A percentile compares a stretch with the other conserved stretches of the same genome.
These are phyloP conservation scores for Anisodus tanguticus DNA, from an alignment of 257 asterid species.

Conservation along the genomic window DNA sequence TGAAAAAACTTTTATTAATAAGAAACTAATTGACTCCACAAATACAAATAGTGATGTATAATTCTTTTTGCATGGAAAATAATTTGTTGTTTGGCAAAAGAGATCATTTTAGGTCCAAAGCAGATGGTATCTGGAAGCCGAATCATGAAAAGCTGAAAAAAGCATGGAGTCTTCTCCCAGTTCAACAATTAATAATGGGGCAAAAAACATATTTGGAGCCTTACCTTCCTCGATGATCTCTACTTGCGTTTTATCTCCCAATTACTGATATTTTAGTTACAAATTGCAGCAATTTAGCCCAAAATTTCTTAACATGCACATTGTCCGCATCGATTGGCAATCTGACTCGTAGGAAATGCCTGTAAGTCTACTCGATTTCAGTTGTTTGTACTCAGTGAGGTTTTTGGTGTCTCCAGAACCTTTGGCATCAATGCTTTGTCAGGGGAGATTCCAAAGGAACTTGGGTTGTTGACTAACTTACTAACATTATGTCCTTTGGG, in stretches of 20 bases:
- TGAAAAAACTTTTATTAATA: background rate
- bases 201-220: slow-evolving; percentile 43
- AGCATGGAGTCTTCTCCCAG: slow-evolving; percentile 36
- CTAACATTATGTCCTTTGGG: slow-evolving; percentile 29
- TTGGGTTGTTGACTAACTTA: slow-evolving; percentile 64
- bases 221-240: slow-evolving; percentile 54
- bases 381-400: background rate
- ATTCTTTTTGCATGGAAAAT: background rate
- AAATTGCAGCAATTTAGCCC: slow-evolving; percentile 55
- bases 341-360: slow-evolving; percentile 64
- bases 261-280: background rate
- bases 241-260: slow-evolving; percentile 32
- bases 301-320: slow-evolving; percentile 68
- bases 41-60: background rate
- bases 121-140: background rate
- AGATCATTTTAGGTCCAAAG: background rate
- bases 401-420: slow-evolving; percentile 45
- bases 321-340: slow-evolving; percentile 59
- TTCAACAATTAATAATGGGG: slow-evolving; percentile 26
- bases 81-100: background rate
- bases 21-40: background rate
- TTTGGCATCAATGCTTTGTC: slow-evolving; percentile 65
- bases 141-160: background rate
- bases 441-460: slow-evolving; percentile 72
- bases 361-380: slow-evolving; percentile 48